phyloP scores from a whole-genome alignment of 768 basidiomycete species.

The Rhodosporidiobolus odoratus region DNA sequence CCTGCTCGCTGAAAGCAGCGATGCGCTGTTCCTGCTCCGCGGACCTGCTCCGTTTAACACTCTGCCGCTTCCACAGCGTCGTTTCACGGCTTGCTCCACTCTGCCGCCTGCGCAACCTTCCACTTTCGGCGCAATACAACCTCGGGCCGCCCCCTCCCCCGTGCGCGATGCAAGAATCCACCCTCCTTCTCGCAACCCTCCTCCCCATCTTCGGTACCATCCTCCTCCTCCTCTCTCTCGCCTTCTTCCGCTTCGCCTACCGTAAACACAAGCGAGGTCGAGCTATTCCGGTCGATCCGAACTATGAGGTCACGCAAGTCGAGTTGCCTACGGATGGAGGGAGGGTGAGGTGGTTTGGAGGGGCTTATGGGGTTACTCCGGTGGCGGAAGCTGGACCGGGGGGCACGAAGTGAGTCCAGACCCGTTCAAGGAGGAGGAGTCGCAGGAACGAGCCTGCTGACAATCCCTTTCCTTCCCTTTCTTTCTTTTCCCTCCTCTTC shows the following conservation, averaged over 20 bases:
- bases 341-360: conserved; percentile 1
- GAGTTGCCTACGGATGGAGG: background rate
- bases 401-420: conserved; percentile 15
- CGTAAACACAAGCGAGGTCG: background rate
- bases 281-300: conserved; percentile 1
- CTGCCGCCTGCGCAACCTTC: background rate
- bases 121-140: background rate
- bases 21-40: too few relatives aligned
- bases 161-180: background rate
- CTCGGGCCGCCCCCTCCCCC: too few relatives aligned
- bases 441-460: background rate
- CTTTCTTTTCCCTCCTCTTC: background rate
- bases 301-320: conserved; percentile 1
- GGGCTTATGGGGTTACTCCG: conserved; percentile 3
- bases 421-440: background rate
- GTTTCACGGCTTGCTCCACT: too few relatives aligned
- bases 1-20: too few relatives aligned
- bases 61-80: too few relatives aligned
- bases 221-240: conserved; percentile 8
- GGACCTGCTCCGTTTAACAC: too few relatives aligned
- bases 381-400: conserved; percentile 12
- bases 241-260: conserved; percentile 6
- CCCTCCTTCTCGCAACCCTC: conserved; percentile 8
- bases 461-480: background rate
- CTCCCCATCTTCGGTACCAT: conserved; percentile 9